Conservation (phyloP, 1,139 yeast genomes). For the Komagataea norvegica region DNA sequence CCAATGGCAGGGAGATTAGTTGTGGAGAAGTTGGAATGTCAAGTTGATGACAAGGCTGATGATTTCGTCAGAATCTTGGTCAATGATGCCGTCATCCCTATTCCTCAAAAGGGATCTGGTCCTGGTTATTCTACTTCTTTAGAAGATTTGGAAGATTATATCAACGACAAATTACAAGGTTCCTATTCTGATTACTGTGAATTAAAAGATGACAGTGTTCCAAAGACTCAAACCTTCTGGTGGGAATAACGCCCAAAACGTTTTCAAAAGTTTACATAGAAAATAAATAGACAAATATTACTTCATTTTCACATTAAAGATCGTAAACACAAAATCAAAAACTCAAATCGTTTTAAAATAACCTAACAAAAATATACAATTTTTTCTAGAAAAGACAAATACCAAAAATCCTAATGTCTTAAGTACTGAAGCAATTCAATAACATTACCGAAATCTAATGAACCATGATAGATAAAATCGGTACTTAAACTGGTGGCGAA, state of each 20-base stretch:
- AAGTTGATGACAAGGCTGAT: conserved; percentile 9
- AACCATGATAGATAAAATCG: conserved; percentile 81
- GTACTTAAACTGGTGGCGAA: conserved; percentile 91
- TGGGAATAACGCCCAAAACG: conserved; percentile 14
- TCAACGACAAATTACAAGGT: conserved; percentile 12
- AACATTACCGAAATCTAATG: conserved; percentile 66
- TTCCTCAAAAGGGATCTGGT: conserved; percentile 42
- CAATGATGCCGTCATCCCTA: conserved; percentile 55
- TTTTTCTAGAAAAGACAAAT: no score
- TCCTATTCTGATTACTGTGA: conserved; percentile 17
- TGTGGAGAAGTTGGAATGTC: conserved; percentile 43
- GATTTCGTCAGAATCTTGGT: conserved; percentile 41
- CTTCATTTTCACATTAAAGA: neutral
- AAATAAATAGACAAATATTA: no score
- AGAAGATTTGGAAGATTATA: conserved; percentile 26
- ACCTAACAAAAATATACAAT: no score
- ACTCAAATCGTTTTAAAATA: neutral
- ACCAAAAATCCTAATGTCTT: conserved; percentile 11
- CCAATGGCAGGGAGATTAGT: conserved; percentile 55
- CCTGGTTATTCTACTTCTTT: conserved; percentile 48
- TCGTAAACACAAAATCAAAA: neutral
- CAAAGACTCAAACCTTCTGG: conserved; percentile 15
- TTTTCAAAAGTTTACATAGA: no score
- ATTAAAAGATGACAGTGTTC: conserved; percentile 8
- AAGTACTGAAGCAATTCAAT: conserved; percentile 58